Evolutionary conservation across 176 grass and related monocot genomes (phyloP).

Genomic region (Oryza meridionalis): DNA sequence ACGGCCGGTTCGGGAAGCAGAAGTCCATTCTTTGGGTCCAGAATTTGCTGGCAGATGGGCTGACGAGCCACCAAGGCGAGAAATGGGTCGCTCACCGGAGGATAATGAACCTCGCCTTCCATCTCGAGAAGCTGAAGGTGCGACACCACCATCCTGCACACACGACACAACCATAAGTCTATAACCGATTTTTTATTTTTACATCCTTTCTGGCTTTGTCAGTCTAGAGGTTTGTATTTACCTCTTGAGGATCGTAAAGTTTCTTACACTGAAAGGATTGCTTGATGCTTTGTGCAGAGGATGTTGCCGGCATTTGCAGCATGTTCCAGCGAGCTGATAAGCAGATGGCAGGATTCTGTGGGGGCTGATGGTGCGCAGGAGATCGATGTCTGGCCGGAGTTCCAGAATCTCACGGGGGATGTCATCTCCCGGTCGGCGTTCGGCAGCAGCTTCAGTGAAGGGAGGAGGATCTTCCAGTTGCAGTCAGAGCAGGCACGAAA

Average conservation of each 20-base stretch:
- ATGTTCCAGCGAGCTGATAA: constrained; percentile 46
- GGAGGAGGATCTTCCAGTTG: constrained; percentile 57
- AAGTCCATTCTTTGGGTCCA: background rate
- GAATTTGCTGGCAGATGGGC: constrained; percentile 13
- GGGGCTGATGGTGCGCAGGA: constrained; percentile 27
- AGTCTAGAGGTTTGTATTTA: background rate
- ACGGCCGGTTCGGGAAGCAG: constrained; percentile 39
- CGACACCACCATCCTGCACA: background rate
- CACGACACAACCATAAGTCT: too few species aligned
- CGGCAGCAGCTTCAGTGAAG: constrained; percentile 60
- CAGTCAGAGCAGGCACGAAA: constrained; percentile 55
- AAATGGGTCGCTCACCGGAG: constrained; percentile 70
- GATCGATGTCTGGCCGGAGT: constrained; percentile 69
- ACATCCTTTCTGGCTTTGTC: too few species aligned
- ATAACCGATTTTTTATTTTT: background rate
- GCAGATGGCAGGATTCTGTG: constrained; percentile 39
- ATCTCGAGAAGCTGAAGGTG: constrained; percentile 70
- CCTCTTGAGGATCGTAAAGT: background rate
- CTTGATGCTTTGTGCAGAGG: constrained; percentile 32
- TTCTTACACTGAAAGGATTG: background rate
- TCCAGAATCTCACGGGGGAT: constrained; percentile 53
- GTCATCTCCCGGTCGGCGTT: constrained; percentile 65
- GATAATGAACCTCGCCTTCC: constrained; percentile 76
- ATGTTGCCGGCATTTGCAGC: constrained; percentile 58
- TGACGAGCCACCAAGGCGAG: constrained; percentile 46